These are phyloP conservation scores for Mrakia blollopis DNA, from an alignment of 768 basidiomycete genomes.

Conservation along the genomic window DNA sequence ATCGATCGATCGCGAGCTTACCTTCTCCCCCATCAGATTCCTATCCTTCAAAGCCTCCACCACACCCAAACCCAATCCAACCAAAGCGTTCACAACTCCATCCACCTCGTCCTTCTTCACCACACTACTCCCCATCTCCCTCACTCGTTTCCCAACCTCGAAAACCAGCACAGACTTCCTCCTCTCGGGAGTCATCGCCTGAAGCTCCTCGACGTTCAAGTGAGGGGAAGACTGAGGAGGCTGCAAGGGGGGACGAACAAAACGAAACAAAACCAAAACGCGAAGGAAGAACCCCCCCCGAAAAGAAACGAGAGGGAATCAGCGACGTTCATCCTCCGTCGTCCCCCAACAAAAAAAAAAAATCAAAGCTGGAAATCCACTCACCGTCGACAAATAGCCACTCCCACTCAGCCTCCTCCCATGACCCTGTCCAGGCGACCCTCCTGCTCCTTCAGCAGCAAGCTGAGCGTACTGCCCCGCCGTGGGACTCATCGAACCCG, in stretches of 20 bases:
- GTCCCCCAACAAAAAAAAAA: no score
- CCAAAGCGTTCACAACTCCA: conserved; percentile 65
- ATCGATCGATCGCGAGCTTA: background rate
- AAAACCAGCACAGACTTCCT: conserved; percentile 79
- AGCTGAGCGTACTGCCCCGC: conserved; percentile 61
- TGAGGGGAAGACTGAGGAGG: conserved; percentile 39
- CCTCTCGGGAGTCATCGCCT: conserved; percentile 76
- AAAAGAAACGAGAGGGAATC: no score
- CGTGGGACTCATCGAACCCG: conserved; percentile 59
- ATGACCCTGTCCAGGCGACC: conserved; percentile 51
- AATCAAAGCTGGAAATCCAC: background rate
- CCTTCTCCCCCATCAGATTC: background rate
- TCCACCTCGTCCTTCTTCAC: conserved; percentile 55
- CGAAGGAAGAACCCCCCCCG: background rate
- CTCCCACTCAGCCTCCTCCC: conserved; percentile 5
- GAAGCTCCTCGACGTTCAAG: conserved; percentile 72
- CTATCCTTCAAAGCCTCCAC: conserved; percentile 61
- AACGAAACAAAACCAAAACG: background rate
- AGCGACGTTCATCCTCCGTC: no score
- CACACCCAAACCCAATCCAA: conserved; percentile 64
- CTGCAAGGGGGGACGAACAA: background rate
- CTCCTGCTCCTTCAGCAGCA: conserved; percentile 63
- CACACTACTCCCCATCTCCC: conserved; percentile 52
- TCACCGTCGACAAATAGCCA: conserved; percentile 1
- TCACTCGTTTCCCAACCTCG: conserved; percentile 71